phyloP scores from a whole-genome alignment of 352 stramenopile species.

The Phytophthora foliorum region DNA sequence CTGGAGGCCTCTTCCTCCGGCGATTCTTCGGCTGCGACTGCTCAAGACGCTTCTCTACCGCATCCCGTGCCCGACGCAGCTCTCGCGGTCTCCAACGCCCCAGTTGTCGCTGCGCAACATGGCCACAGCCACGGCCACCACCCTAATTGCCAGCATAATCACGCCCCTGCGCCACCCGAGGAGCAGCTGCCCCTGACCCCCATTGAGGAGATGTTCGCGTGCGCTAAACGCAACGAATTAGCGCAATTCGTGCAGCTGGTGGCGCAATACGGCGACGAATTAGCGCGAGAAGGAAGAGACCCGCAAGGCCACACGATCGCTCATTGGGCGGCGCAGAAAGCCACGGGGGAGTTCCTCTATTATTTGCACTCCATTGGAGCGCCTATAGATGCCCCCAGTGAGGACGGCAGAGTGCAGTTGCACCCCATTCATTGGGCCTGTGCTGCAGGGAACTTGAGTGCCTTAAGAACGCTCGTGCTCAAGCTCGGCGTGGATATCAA shows the following conservation, averaged over 20 bases:
- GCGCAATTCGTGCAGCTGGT: constrained; percentile 62
- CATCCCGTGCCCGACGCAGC: constrained; percentile 9
- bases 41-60: constrained; percentile 1
- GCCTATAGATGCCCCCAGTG: constrained; percentile 68
- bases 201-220: constrained; percentile 73
- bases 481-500: constrained; percentile 79
- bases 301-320: constrained; percentile 73
- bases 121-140: constrained; percentile 35
- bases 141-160: constrained; percentile 30
- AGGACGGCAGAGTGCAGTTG: constrained; percentile 62
- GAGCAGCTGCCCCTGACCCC: constrained; percentile 43
- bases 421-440: constrained; percentile 90
- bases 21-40: background rate
- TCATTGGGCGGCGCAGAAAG: constrained; percentile 78
- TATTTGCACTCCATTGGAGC: constrained; percentile 56
- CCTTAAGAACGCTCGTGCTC: constrained; percentile 66
- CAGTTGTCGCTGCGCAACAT: constrained; percentile 21
- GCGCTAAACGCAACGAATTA: constrained; percentile 70
- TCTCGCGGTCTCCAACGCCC: background rate
- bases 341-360: constrained; percentile 62
- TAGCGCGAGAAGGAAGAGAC: constrained; percentile 55
- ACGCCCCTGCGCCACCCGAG: constrained; percentile 7
- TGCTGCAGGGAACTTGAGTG: constrained; percentile 73
- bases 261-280: constrained; percentile 45
- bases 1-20: constrained; percentile 1